Conservation (phyloP, 306 rosid genomes). For the Lagenaria siceraria region DNA sequence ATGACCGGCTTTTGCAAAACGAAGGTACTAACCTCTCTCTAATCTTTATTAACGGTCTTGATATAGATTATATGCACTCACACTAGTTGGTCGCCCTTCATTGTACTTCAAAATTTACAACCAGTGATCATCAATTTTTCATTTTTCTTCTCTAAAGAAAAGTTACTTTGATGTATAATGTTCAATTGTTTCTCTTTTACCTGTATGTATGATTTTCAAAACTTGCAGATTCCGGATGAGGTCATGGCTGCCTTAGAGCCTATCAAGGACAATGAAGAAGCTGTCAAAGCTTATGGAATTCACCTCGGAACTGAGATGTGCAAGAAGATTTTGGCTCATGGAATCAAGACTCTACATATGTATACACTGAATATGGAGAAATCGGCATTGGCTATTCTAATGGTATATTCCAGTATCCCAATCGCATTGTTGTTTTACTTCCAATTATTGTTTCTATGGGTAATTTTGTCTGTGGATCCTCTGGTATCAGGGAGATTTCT, state of each 20-base stretch:
- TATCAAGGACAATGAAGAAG: slow-evolving; percentile 95
- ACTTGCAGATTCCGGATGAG: slow-evolving; percentile 66
- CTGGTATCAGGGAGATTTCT: background rate
- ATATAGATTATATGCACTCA: background rate
- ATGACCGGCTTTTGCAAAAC: slow-evolving; percentile 99
- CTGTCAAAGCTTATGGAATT: slow-evolving; percentile 83
- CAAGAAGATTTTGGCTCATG: slow-evolving; percentile 84
- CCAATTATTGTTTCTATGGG: background rate
- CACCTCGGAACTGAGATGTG: slow-evolving; percentile 96
- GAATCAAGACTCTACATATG: slow-evolving; percentile 78
- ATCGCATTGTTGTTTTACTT: background rate
- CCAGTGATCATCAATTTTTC: background rate
- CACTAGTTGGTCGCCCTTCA: background rate
- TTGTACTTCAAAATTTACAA: background rate
- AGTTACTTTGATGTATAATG: background rate
- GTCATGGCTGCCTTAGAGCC: slow-evolving; percentile 77
- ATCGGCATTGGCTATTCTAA: slow-evolving; percentile 68
- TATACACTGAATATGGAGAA: slow-evolving; percentile 95
- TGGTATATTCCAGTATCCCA: slow-evolving; percentile 20
- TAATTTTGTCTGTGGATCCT: background rate
- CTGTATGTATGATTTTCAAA: background rate
- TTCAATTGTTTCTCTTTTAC: background rate
- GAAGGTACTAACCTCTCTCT: slow-evolving; percentile 30
- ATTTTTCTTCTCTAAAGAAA: background rate
- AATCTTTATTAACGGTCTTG: background rate